Conservation (phyloP, 768 basidiomycete genomes). For the Mrakia frigida region DNA sequence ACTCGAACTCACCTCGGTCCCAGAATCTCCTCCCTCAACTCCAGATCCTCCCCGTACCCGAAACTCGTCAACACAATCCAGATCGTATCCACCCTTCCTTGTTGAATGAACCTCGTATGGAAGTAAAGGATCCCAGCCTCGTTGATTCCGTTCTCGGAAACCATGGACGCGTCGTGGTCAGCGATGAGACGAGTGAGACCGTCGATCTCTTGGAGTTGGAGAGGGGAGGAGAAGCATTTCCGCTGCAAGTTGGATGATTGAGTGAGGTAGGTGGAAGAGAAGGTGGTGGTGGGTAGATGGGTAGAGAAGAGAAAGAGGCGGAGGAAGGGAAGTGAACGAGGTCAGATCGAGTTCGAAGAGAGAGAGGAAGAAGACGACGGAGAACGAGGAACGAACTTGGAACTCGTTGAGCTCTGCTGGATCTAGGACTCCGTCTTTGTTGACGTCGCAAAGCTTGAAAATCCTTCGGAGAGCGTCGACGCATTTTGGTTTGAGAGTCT, state of each 20-base stretch:
- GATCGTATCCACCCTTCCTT: conserved; percentile 89
- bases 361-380: background rate
- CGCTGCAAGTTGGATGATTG: conserved; percentile 50
- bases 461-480: conserved; percentile 80
- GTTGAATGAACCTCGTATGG: conserved; percentile 94
- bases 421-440: conserved; percentile 90
- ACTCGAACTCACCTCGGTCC: conserved; percentile 66
- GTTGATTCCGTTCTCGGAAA: conserved; percentile 61
- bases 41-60: conserved; percentile 91
- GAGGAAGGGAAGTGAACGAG: background rate
- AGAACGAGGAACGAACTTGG: conserved; percentile 56
- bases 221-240: conserved; percentile 89
- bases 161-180: conserved; percentile 59
- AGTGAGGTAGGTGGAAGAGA: background rate
- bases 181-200: conserved; percentile 92
- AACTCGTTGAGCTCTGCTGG: conserved; percentile 91
- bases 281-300: background rate
- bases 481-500: conserved; percentile 91
- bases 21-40: conserved; percentile 79
- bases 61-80: conserved; percentile 95
- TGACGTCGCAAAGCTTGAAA: conserved; percentile 91
- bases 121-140: conserved; percentile 90
- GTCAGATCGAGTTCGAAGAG: background rate
- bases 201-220: conserved; percentile 88
- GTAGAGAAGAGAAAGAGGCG: background rate